A percentile compares a stretch with the other conserved stretches of the same genome.
phyloP scores from a whole-genome alignment of 2,329 filamentous ascomycete species.

The Ambrosiella beaveri region DNA sequence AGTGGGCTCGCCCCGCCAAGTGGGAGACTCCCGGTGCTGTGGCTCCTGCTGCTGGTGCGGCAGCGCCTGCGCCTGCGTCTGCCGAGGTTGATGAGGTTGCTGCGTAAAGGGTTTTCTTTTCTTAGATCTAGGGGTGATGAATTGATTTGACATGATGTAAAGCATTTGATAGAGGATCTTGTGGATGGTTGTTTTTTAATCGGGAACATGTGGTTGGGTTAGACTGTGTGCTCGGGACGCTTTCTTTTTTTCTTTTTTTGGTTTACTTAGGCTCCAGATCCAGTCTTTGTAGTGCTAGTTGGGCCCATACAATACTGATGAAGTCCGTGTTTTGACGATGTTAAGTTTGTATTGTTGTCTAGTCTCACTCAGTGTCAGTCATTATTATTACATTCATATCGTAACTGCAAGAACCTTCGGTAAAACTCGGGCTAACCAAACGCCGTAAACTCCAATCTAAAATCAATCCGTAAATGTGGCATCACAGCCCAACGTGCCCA shows the following conservation, averaged over 20 bases:
- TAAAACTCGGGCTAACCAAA: no score
- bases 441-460: no score
- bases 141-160: not conserved
- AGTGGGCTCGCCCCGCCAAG: slow-evolving; percentile 49
- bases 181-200: not conserved
- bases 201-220: not conserved
- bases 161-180: not conserved
- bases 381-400: no score
- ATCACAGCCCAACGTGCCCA: not conserved
- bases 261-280: no score
- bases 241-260: not conserved
- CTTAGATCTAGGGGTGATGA: not conserved
- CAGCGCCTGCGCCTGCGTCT: slow-evolving; percentile 18
- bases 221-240: not conserved
- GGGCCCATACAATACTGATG: no score
- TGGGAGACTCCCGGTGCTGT: slow-evolving; percentile 27
- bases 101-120: not conserved
- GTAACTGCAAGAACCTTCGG: no score
- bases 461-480: no score
- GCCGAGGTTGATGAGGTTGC: not conserved
- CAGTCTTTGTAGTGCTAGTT: no score
- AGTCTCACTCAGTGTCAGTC: no score
- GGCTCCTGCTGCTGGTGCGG: slow-evolving; percentile 16
- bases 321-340: no score
- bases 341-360: no score